phyloP scores from a whole-genome alignment of 495 filamentous ascomycete species.

The Echria macrotheca region DNA sequence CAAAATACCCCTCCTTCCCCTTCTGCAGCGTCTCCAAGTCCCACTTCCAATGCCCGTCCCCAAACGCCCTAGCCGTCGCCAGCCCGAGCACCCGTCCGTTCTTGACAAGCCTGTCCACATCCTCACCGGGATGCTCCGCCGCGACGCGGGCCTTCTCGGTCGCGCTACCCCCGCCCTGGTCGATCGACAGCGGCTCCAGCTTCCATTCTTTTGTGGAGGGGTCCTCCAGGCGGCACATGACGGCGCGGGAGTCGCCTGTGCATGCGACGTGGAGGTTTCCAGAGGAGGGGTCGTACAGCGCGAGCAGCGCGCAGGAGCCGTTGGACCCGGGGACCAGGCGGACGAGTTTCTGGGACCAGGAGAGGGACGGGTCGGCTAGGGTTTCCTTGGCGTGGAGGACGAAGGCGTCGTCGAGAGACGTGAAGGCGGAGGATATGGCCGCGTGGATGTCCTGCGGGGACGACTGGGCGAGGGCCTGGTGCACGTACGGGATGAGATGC shows the following conservation, averaged over 20 bases:
- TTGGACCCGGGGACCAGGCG: slow-evolving; percentile 37
- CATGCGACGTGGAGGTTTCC: slow-evolving; percentile 53
- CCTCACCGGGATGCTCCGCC: slow-evolving; percentile 55
- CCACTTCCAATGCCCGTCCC: slow-evolving; percentile 62
- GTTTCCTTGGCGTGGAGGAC: slow-evolving; percentile 38
- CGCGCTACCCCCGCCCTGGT: slow-evolving; percentile 54
- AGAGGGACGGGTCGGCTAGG: slow-evolving; percentile 7
- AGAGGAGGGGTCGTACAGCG: slow-evolving; percentile 47
- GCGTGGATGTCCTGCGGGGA: background rate
- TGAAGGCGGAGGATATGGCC: slow-evolving; percentile 45
- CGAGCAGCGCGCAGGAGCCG: slow-evolving; percentile 57
- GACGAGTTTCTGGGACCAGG: slow-evolving; percentile 7
- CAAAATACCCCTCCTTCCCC: slow-evolving; percentile 43
- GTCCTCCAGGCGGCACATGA: slow-evolving; percentile 48
- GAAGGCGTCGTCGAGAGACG: slow-evolving; percentile 45
- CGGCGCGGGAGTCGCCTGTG: slow-evolving; percentile 48
- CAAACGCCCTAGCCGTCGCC: slow-evolving; percentile 55
- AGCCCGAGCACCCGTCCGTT: slow-evolving; percentile 53
- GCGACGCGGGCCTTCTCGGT: slow-evolving; percentile 46
- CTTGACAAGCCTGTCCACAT: slow-evolving; percentile 40
- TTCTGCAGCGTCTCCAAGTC: slow-evolving; percentile 39
- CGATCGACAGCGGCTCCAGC: slow-evolving; percentile 46
- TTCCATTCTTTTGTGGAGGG: slow-evolving; percentile 43
- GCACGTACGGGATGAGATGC: slow-evolving; percentile 13
- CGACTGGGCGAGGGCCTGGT: background rate